Evolutionary conservation across 306 rosid species (phyloP).

Genomic region (Vicia villosa): DNA sequence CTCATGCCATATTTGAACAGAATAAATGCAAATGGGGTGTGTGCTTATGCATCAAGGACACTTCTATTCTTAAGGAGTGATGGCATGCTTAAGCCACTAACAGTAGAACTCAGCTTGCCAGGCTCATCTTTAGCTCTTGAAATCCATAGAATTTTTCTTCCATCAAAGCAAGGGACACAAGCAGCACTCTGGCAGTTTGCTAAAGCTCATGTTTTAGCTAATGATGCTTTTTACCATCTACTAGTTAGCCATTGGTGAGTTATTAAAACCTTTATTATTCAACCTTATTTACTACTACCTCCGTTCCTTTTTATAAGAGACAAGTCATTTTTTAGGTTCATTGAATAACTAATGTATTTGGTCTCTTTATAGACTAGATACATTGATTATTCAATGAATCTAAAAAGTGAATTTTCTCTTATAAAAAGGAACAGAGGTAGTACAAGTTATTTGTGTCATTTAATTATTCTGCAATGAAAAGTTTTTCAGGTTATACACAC

Average conservation of each 20-base stretch:
- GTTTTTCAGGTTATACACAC: slow-evolving; percentile 62
- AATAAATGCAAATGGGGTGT: slow-evolving; percentile 52
- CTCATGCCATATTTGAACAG: slow-evolving; percentile 59
- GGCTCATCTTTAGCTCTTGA: slow-evolving; percentile 23
- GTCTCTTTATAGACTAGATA: no score
- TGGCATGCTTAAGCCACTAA: slow-evolving; percentile 62
- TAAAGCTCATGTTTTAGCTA: slow-evolving; percentile 74
- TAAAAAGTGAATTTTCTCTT: no score
- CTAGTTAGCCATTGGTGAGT: slow-evolving; percentile 78
- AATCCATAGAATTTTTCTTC: slow-evolving; percentile 47
- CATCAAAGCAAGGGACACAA: slow-evolving; percentile 56
- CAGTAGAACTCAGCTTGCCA: slow-evolving; percentile 73
- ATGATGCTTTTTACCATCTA: slow-evolving; percentile 65
- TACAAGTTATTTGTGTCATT: not conserved
- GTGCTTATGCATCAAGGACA: slow-evolving; percentile 72
- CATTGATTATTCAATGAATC: no score
- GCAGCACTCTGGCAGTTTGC: slow-evolving; percentile 81
- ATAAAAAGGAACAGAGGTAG: no score
- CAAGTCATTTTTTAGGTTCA: no score
- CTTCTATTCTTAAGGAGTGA: slow-evolving; percentile 63
- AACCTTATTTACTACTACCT: not conserved
- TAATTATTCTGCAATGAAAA: slow-evolving; percentile 6
- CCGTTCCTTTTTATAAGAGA: no score
- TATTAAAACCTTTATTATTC: slow-evolving; percentile 10
- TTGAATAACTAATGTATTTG: no score